Percentiles rank a stretch among this genome's conserved stretches.
Conservation (phyloP, 495 filamentous ascomycete species). For the Staphylotrichum tortipilum region DNA sequence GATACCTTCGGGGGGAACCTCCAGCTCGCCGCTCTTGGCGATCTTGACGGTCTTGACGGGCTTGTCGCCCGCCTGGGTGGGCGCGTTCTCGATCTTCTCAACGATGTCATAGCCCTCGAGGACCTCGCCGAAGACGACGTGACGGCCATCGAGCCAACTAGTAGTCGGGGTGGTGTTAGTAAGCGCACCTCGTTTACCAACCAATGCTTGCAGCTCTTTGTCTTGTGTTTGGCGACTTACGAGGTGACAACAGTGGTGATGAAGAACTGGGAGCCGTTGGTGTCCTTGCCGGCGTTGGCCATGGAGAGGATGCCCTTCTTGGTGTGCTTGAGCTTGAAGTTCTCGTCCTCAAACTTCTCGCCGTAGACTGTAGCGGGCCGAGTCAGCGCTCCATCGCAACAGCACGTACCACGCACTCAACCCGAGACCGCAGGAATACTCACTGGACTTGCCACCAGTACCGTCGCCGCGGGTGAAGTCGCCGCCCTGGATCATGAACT, state of each 20-base stretch:
- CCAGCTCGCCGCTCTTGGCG: constrained; percentile 85
- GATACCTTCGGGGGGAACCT: constrained; percentile 92
- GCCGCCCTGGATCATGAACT: constrained; percentile 99
- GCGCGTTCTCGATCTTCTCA: constrained; percentile 72
- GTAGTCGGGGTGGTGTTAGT: constrained; percentile 20
- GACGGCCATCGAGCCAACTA: constrained; percentile 81
- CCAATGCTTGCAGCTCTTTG: too few relatives aligned
- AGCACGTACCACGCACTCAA: neutral
- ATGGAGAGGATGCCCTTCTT: constrained; percentile 63
- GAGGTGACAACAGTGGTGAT: constrained; percentile 78
- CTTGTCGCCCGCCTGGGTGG: constrained; percentile 62
- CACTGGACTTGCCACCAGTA: constrained; percentile 89
- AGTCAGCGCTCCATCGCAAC: constrained; percentile 8
- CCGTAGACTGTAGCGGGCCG: constrained; percentile 59
- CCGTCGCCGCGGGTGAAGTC: constrained; percentile 97
- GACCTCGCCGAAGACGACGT: constrained; percentile 89
- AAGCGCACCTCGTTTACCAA: neutral
- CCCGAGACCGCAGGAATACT: constrained; percentile 15
- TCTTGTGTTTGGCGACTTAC: constrained; percentile 42
- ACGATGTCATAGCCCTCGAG: constrained; percentile 89
- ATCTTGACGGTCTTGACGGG: constrained; percentile 75
- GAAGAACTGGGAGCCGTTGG: constrained; percentile 99
- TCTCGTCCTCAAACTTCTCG: constrained; percentile 91
- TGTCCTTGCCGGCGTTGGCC: constrained; percentile 96
- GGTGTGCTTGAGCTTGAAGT: constrained; percentile 94